Conservation (phyloP, 2,329 filamentous ascomycete genomes). For the Trichoderma sp. region DNA sequence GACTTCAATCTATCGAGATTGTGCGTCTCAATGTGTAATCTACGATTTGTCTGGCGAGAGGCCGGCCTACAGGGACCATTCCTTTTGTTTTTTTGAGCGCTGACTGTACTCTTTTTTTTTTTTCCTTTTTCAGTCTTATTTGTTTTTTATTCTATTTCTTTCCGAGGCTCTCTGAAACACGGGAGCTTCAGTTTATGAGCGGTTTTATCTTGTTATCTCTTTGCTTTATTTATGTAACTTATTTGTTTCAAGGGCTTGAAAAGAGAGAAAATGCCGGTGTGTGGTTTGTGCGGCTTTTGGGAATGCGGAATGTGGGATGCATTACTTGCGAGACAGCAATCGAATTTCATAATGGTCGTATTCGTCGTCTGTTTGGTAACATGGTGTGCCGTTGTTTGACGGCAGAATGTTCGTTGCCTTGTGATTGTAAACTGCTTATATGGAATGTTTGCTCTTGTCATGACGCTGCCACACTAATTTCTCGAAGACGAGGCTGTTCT, state of each 20-base stretch:
- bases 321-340: constrained; percentile 17
- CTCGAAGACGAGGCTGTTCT: background rate
- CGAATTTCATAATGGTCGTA: background rate
- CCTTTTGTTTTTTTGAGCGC: background rate
- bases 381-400: background rate
- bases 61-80: background rate
- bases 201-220: background rate
- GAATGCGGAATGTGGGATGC: background rate
- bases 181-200: background rate
- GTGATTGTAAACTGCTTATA: background rate
- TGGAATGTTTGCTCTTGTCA: background rate
- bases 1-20: background rate
- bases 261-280: constrained; percentile 1
- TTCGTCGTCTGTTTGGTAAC: background rate
- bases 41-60: background rate
- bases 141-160: background rate
- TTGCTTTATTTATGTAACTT: background rate
- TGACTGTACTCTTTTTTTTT: background rate
- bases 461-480: background rate
- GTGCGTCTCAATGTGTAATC: constrained; percentile 8
- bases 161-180: background rate
- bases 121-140: background rate
- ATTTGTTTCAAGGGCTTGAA: background rate
- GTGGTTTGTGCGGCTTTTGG: background rate
- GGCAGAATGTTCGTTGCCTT: background rate